These are phyloP conservation scores for Fusarium coffeatum DNA, from an alignment of 2,329 filamentous ascomycete genomes.

Conservation along the genomic window DNA sequence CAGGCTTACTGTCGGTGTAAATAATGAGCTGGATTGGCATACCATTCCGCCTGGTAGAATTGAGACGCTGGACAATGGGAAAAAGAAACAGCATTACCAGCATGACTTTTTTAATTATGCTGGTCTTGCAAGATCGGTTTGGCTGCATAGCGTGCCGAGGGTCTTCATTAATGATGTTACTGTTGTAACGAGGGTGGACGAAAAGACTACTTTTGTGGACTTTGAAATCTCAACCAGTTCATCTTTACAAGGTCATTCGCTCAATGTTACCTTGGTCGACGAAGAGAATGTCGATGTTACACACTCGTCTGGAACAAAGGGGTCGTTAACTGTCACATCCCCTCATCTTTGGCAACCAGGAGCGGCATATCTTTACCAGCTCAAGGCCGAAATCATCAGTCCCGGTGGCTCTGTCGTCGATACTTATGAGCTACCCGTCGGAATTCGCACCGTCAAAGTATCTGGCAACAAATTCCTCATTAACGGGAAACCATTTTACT, in stretches of 20 bases:
- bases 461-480: background rate
- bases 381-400: too few relatives aligned
- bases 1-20: background rate
- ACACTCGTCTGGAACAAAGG: background rate
- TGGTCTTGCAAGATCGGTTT: background rate
- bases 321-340: background rate
- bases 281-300: too few relatives aligned
- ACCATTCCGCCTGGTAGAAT: background rate
- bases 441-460: background rate
- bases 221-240: background rate
- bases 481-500: background rate
- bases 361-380: background rate
- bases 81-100: background rate
- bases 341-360: background rate
- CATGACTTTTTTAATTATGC: background rate
- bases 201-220: background rate
- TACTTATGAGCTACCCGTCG: background rate
- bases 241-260: too few relatives aligned
- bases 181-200: too few relatives aligned
- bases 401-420: background rate
- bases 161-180: too few relatives aligned
- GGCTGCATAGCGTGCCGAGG: background rate
- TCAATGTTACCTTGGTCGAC: too few relatives aligned
- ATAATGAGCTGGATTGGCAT: background rate
- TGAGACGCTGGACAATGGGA: background rate